Percentiles rank a stretch among this genome's conserved stretches.
These are phyloP conservation scores for Xylaria venustula DNA, from an alignment of 495 filamentous ascomycete genomes.

Conservation along the genomic window DNA sequence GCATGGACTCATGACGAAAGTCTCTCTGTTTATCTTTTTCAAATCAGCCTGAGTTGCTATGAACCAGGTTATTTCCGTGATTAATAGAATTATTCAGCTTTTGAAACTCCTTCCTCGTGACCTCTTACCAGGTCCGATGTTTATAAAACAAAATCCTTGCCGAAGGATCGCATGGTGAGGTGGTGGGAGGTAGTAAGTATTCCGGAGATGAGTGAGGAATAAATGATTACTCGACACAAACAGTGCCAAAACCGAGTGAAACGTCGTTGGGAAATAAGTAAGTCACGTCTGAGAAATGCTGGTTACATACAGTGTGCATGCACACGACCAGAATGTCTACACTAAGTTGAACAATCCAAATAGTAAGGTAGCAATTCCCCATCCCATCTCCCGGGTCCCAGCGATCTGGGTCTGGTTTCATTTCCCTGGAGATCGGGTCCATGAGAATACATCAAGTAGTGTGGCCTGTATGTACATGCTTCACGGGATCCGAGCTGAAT, in stretches of 20 bases:
- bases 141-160: background rate
- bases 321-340: too few relatives aligned
- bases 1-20: background rate
- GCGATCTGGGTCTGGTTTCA: constrained; percentile 13
- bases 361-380: background rate
- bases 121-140: background rate
- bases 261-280: background rate
- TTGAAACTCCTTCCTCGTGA: background rate
- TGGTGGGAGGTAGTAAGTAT: too few relatives aligned
- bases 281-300: too few relatives aligned
- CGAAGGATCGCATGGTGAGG: background rate
- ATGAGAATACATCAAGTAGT: too few relatives aligned
- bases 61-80: background rate
- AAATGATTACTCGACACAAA: constrained; percentile 5
- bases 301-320: too few relatives aligned
- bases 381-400: constrained; percentile 8
- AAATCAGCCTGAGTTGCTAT: background rate
- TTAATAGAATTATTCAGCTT: background rate
- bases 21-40: background rate
- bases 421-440: constrained; percentile 12
- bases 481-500: constrained; percentile 7
- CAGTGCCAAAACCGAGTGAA: background rate
- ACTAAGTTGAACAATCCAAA: too few relatives aligned
- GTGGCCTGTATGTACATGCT: too few relatives aligned
- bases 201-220: constrained; percentile 6